phyloP scores from a whole-genome alignment of 768 basidiomycete species.

The Sutorius australiensis region DNA sequence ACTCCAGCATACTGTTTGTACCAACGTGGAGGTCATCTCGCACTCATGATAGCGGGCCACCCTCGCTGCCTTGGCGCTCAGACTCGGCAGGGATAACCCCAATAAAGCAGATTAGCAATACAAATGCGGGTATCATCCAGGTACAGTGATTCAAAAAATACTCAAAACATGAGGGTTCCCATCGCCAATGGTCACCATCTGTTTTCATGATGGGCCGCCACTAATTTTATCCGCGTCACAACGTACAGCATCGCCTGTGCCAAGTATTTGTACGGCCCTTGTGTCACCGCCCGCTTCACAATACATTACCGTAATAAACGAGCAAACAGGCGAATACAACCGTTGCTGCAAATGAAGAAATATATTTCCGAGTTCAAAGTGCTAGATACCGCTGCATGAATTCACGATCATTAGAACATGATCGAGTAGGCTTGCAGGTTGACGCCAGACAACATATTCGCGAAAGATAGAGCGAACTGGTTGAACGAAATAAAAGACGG shows the following conservation, averaged over 20 bases:
- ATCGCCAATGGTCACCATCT: background rate
- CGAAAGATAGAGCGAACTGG: background rate
- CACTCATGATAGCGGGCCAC: background rate
- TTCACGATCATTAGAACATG: background rate
- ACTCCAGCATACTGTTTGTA: background rate
- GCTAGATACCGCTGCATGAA: background rate
- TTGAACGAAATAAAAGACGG: background rate
- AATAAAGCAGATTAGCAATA: background rate
- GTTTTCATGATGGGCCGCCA: background rate
- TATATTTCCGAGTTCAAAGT: background rate
- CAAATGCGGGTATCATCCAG: background rate
- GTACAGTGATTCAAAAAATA: background rate
- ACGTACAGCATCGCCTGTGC: too few species aligned
- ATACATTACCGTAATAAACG: background rate
- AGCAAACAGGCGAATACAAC: too few species aligned
- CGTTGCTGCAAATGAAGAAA: background rate
- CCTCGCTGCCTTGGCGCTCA: too few species aligned
- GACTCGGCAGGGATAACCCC: background rate
- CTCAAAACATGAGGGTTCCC: background rate
- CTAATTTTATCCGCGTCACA: background rate
- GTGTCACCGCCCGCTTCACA: background rate
- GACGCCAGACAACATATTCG: background rate
- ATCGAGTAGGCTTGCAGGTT: background rate
- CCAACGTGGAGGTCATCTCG: background rate
- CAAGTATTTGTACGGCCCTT: background rate